Conservation (phyloP, 495 filamentous ascomycete species). For the Opeltia flavorubescens region DNA sequence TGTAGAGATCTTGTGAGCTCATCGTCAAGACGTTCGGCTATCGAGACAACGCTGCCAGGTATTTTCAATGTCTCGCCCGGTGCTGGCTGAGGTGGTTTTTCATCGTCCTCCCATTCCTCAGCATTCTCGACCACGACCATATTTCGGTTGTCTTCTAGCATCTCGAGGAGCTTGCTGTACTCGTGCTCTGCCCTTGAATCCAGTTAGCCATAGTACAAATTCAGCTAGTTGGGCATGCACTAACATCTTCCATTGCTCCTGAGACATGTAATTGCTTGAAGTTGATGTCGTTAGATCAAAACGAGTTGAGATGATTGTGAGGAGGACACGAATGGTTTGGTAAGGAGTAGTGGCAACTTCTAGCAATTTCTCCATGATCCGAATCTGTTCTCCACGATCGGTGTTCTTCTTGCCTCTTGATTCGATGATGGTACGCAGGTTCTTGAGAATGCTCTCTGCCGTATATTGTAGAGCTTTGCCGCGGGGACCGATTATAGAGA, state of each 20-base stretch:
- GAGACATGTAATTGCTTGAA: slow-evolving; percentile 70
- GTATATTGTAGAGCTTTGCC: slow-evolving; percentile 82
- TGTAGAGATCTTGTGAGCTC: slow-evolving; percentile 93
- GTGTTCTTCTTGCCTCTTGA: slow-evolving; percentile 98
- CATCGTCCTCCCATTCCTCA: slow-evolving; percentile 98
- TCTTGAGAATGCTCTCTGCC: slow-evolving; percentile 95
- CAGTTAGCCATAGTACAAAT: too few relatives aligned
- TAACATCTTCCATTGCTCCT: slow-evolving; percentile 88
- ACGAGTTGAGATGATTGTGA: slow-evolving; percentile 83
- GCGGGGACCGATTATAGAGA: slow-evolving; percentile 70
- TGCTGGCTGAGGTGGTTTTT: slow-evolving; percentile 64
- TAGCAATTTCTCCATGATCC: slow-evolving; percentile 88
- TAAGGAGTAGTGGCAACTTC: slow-evolving; percentile 83
- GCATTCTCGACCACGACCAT: slow-evolving; percentile 78
- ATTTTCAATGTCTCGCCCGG: slow-evolving; percentile 68
- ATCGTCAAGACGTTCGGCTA: slow-evolving; percentile 90
- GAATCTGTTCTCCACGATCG: slow-evolving; percentile 85
- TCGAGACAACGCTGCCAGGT: slow-evolving; percentile 86
- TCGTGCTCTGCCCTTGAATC: slow-evolving; percentile 60
- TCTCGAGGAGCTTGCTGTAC: slow-evolving; percentile 56
- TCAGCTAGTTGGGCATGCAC: slow-evolving; percentile 3
- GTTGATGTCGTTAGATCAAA: slow-evolving; percentile 82
- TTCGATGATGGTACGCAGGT: slow-evolving; percentile 83
- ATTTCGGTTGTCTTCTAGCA: slow-evolving; percentile 63
- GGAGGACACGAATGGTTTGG: slow-evolving; percentile 83